Percentiles rank a stretch among this genome's conserved stretches.
phyloP scores from a whole-genome alignment of 1,139 yeast species.

The Pneumocystis carinii region DNA sequence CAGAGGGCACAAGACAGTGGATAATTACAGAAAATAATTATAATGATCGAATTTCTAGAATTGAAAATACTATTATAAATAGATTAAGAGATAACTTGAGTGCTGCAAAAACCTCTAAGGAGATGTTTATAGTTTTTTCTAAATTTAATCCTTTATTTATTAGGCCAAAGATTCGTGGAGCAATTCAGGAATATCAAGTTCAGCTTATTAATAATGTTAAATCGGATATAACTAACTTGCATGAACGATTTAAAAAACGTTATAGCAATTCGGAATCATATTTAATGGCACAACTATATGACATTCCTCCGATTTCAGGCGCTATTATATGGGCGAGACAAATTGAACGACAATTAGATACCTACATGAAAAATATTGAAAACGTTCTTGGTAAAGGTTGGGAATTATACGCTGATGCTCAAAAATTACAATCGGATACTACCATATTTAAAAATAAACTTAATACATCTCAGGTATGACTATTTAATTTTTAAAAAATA shows the following conservation, averaged over 20 bases:
- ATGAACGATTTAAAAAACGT: slow-evolving; percentile 27
- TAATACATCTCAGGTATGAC: slow-evolving; percentile 26
- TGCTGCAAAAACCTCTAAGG: slow-evolving; percentile 30
- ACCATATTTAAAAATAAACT: slow-evolving; percentile 32
- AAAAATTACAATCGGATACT: slow-evolving; percentile 41
- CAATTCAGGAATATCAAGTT: slow-evolving; percentile 42
- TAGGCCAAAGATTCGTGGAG: slow-evolving; percentile 38
- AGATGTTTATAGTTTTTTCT: slow-evolving; percentile 38
- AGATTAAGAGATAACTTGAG: slow-evolving; percentile 30
- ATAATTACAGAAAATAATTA: slow-evolving; percentile 28
- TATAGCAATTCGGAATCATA: slow-evolving; percentile 24
- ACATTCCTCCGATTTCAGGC: slow-evolving; percentile 35
- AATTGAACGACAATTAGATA: slow-evolving; percentile 30
- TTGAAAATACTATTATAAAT: slow-evolving; percentile 34
- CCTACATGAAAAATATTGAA: slow-evolving; percentile 32
- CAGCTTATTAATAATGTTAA: slow-evolving; percentile 35
- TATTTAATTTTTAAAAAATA: neutral
- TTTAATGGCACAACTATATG: slow-evolving; percentile 27
- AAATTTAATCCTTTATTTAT: slow-evolving; percentile 34
- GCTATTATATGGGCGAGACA: slow-evolving; percentile 39
- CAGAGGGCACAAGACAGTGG: slow-evolving; percentile 28
- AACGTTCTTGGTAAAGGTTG: slow-evolving; percentile 56
- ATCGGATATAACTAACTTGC: slow-evolving; percentile 31
- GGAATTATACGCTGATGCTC: slow-evolving; percentile 62
- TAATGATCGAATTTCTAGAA: slow-evolving; percentile 28